Base-by-base conservation (phyloP, 805 yeast species). In the Myxozyma udenii region DNA sequence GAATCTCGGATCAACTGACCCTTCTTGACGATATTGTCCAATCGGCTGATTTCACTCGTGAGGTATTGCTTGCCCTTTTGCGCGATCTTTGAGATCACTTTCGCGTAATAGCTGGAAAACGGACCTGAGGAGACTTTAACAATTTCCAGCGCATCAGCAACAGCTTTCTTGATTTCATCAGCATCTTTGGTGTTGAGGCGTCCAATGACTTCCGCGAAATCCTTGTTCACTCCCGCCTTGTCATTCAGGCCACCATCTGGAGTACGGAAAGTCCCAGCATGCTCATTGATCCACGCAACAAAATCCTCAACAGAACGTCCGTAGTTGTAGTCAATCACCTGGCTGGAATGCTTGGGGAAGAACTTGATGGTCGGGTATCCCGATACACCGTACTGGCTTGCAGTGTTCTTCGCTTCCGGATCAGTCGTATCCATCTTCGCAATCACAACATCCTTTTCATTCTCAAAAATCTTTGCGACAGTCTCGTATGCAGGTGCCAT, bases 311-410 rank as follows among this genome's bases (percentile, higher is more conserved):
- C 60, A 37, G 74, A 77, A 59, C 90, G 71, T 3, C 66, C 69
- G 37, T 74, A 80, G 14, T 79, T 66, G 61, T 81, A 87, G 35
- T 71, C 71, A 39, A 77, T 71, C 24, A 84, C 71, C 24, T 68
- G 68, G 7, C 78, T 79, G 35, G 68, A 25, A 43, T 37, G 48
- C 63, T 64, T 38, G 61, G 72, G 66, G 62, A 83, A 74, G 51
- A 66, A 77, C 37, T 81, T 59, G n/a, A 84, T 66, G 0, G 84
- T 75, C 12, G 90, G 89, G 65, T 71, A 76, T 5, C 71, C 67
- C 14, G 65, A 57, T 46, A 83, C 67, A 1, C 69, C 74, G 63
- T 70, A 82, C 43, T 62, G 64, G 28, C 66, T 62, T 50, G 71
- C 69, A 36, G 79, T 61, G 51, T 71, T 69, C 19, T 72, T 72